These are phyloP conservation scores for Penicillium rolfsii DNA, from an alignment of 2,329 filamentous ascomycete genomes.

Conservation along the genomic window DNA sequence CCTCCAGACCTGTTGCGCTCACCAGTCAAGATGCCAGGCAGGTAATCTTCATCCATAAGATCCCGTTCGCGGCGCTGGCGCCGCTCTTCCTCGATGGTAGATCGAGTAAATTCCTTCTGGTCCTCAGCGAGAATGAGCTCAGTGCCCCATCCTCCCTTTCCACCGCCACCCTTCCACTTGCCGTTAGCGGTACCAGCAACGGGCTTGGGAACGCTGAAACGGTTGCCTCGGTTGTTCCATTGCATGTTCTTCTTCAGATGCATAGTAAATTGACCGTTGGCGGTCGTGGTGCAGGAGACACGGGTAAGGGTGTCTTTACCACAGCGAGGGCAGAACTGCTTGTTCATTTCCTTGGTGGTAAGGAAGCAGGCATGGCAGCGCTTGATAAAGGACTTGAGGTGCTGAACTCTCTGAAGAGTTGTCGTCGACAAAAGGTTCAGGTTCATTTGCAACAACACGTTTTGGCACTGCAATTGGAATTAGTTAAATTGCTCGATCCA, in stretches of 20 bases:
- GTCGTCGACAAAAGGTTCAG: slow-evolving; percentile 79
- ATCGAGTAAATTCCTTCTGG: slow-evolving; percentile 84
- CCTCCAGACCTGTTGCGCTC: slow-evolving; percentile 68
- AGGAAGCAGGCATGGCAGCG: slow-evolving; percentile 94
- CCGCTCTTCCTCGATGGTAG: slow-evolving; percentile 65
- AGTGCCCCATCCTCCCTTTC: slow-evolving; percentile 83
- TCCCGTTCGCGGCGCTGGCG: slow-evolving; percentile 67
- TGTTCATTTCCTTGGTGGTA: slow-evolving; percentile 77
- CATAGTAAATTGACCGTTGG: slow-evolving; percentile 77
- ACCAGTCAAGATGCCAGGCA: slow-evolving; percentile 82
- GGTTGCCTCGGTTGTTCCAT: slow-evolving; percentile 90
- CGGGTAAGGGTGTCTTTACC: slow-evolving; percentile 85
- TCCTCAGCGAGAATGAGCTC: slow-evolving; percentile 87
- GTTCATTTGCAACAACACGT: slow-evolving; percentile 92
- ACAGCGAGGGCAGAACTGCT: slow-evolving; percentile 91
- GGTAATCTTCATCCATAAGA: slow-evolving; percentile 92
- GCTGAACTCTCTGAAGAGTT: slow-evolving; percentile 75
- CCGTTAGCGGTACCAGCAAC: slow-evolving; percentile 79
- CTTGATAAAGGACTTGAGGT: slow-evolving; percentile 84
- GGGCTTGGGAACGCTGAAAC: slow-evolving; percentile 91
- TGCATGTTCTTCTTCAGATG: slow-evolving; percentile 95
- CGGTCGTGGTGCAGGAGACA: slow-evolving; percentile 81
- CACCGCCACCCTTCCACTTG: slow-evolving; percentile 69
- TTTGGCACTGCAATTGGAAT: slow-evolving; percentile 61
- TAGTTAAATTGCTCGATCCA: slow-evolving; percentile 4